These are phyloP conservation scores for Laburnicola sp. DNA, from an alignment of 2,329 filamentous ascomycete species.

Conservation along the genomic window DNA sequence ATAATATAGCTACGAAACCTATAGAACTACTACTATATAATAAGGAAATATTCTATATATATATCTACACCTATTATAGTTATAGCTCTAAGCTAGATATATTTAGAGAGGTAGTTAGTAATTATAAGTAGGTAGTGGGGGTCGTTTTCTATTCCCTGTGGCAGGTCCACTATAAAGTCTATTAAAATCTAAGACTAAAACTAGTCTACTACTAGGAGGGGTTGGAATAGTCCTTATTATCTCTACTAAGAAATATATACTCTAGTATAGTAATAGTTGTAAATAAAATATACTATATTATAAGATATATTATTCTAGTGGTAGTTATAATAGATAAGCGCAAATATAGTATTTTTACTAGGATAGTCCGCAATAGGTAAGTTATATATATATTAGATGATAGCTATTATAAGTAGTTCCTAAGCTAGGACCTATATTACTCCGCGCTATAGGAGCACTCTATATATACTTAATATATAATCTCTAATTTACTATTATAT, in stretches of 20 bases:
- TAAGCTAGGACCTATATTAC: background rate
- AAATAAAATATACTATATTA: slow-evolving; percentile 7
- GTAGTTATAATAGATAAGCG: slow-evolving; percentile 3
- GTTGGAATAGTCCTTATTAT: slow-evolving; percentile 4
- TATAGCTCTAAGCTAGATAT: slow-evolving; percentile 6
- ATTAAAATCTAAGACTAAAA: slow-evolving; percentile 9
- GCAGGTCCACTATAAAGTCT: too few relatives aligned
- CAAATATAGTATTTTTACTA: slow-evolving; percentile 6
- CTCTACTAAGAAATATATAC: slow-evolving; percentile 7
- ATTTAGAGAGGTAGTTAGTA: slow-evolving; percentile 6
- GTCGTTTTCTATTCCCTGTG: background rate
- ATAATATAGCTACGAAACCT: slow-evolving; percentile 5
- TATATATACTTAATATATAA: too few relatives aligned
- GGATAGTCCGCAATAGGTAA: background rate
- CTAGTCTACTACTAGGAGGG: slow-evolving; percentile 6
- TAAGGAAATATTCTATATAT: slow-evolving; percentile 6
- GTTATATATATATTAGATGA: slow-evolving; percentile 4
- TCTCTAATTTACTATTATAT: too few relatives aligned
- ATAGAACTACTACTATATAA: slow-evolving; percentile 12
- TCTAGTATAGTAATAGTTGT: slow-evolving; percentile 9
- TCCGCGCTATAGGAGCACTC: background rate
- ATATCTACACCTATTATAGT: background rate
- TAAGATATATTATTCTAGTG: slow-evolving; percentile 2
- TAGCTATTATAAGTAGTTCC: background rate
- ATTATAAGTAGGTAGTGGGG: slow-evolving; percentile 6